Conservation (phyloP, 352 stramenopile genomes). For the Thalassiosira oceanica region DNA sequence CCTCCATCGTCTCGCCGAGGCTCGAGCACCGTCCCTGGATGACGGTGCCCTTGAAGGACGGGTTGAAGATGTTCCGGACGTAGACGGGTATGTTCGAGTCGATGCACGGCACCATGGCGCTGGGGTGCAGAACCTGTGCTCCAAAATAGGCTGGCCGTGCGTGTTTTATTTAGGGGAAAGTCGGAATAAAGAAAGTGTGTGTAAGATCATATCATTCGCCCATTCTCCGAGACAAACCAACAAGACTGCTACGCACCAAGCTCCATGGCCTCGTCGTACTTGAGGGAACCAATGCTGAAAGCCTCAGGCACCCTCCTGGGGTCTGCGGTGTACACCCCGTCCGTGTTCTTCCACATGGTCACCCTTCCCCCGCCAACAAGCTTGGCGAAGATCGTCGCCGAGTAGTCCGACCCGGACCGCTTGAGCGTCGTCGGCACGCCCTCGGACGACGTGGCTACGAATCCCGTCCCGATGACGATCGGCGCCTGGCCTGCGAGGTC, state of each 20-base stretch:
- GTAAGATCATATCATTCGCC: too few species aligned
- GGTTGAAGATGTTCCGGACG: constrained; percentile 89
- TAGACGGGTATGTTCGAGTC: constrained; percentile 80
- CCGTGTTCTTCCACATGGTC: constrained; percentile 88
- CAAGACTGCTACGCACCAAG: too few species aligned
- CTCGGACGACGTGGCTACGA: constrained; percentile 83
- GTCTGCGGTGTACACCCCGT: constrained; percentile 85
- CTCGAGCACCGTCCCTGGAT: constrained; percentile 69
- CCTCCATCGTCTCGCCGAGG: constrained; percentile 45
- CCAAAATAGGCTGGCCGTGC: constrained; percentile 86
- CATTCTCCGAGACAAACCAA: too few species aligned
- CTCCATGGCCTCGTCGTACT: constrained; percentile 83
- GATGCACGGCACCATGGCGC: constrained; percentile 90
- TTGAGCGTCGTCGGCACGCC: constrained; percentile 85
- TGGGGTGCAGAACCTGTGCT: constrained; percentile 89
- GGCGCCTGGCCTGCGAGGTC: constrained; percentile 1
- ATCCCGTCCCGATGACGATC: constrained; percentile 86
- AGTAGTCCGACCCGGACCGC: constrained; percentile 84
- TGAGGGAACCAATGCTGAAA: constrained; percentile 70
- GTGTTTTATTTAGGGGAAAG: too few species aligned
- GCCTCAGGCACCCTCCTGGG: constrained; percentile 78
- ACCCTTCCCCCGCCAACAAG: constrained; percentile 81
- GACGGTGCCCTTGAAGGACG: constrained; percentile 77
- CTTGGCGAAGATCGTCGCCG: constrained; percentile 82
- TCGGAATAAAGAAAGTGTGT: too few species aligned